Percentiles rank a stretch among this genome's conserved stretches.
Evolutionary conservation across 805 yeast genomes (phyloP).

Genomic region (Yarrowia deformans): DNA sequence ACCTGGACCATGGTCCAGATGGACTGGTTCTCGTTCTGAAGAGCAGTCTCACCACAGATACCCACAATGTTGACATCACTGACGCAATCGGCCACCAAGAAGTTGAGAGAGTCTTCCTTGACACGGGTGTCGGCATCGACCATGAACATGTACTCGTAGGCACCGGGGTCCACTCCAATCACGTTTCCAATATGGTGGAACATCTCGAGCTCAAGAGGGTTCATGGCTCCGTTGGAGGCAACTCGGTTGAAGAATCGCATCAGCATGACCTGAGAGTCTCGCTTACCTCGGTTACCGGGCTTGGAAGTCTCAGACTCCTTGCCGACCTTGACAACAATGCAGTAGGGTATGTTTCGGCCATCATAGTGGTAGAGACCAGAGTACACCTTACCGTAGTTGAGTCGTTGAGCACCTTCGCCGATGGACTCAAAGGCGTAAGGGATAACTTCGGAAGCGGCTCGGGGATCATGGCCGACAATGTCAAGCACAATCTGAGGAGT

Average conservation of each 20-base stretch:
- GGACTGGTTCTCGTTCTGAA: constrained; percentile 59
- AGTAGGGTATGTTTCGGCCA: constrained; percentile 63
- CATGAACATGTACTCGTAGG: constrained; percentile 62
- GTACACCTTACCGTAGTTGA: constrained; percentile 67
- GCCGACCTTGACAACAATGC: constrained; percentile 66
- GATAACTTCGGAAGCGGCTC: constrained; percentile 60
- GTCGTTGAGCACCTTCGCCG: constrained; percentile 69
- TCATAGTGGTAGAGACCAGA: constrained; percentile 66
- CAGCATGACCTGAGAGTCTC: constrained; percentile 66
- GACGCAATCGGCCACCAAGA: constrained; percentile 63
- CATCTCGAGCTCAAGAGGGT: constrained; percentile 62
- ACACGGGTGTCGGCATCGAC: constrained; percentile 70
- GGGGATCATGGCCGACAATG: constrained; percentile 61
- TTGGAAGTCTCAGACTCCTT: constrained; percentile 62
- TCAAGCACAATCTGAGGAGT: constrained; percentile 66
- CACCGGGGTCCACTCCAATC: constrained; percentile 65
- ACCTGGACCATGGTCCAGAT: constrained; percentile 69
- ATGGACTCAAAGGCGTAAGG: constrained; percentile 63
- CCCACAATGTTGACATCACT: constrained; percentile 64
- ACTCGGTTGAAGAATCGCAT: constrained; percentile 68
- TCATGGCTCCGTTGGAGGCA: constrained; percentile 67
- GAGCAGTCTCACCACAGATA: constrained; percentile 67
- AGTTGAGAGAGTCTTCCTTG: constrained; percentile 60
- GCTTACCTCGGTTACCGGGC: constrained; percentile 71
- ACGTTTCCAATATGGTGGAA: constrained; percentile 62